Conservation (phyloP, 176 grass and related monocot species). For the Aegilops sharonensis region DNA sequence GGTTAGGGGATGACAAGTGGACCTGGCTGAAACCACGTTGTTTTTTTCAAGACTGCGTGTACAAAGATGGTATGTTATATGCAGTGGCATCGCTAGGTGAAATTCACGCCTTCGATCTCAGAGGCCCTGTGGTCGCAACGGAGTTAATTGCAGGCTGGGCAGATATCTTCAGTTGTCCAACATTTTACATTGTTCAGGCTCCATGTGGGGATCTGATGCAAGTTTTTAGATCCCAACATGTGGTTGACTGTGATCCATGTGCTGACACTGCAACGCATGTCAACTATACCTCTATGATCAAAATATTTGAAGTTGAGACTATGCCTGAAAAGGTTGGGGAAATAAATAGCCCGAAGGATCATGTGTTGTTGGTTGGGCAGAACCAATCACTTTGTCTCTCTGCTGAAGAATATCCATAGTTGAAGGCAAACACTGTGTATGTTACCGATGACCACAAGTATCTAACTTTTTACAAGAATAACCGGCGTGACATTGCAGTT, state of each 20-base stretch:
- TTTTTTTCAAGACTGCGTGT: neutral
- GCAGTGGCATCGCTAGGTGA: neutral
- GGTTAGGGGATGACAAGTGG: neutral
- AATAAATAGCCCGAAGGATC: neutral
- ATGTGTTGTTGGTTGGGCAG: too few relatives aligned
- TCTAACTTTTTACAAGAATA: neutral
- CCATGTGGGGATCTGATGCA: neutral
- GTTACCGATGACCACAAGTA: neutral
- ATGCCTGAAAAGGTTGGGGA: neutral
- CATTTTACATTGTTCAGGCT: neutral
- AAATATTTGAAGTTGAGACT: neutral
- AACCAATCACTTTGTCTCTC: too few relatives aligned
- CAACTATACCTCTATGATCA: neutral
- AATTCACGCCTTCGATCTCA: neutral
- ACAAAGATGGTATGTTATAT: neutral
- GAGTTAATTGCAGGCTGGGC: neutral
- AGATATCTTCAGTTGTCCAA: neutral
- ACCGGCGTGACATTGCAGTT: neutral
- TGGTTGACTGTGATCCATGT: neutral
- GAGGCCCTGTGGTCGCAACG: neutral
- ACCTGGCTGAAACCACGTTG: neutral
- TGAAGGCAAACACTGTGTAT: neutral
- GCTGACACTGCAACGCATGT: neutral
- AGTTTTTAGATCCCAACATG: neutral
- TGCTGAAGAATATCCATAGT: neutral